Evolutionary conservation across 2,329 filamentous ascomycete species (phyloP).

Genomic region (Sclerotinia subarctica): DNA sequence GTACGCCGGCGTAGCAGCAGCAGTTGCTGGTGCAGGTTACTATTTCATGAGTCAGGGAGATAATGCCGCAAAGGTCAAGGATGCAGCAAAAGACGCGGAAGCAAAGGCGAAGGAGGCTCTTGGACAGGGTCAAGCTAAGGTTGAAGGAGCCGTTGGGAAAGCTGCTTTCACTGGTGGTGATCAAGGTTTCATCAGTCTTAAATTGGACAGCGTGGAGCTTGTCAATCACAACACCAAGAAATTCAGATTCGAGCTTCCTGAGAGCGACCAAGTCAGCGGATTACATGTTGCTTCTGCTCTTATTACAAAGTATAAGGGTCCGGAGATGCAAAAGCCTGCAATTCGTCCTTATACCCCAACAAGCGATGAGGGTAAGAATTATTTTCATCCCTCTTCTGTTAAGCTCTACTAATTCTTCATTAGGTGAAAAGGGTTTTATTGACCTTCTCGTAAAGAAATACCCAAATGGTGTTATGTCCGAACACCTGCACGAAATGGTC

Average conservation of each 20-base stretch:
- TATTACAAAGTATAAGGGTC: conserved; percentile 86
- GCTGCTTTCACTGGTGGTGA: conserved; percentile 74
- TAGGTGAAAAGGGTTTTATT: conserved; percentile 73
- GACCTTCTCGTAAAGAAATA: conserved; percentile 94
- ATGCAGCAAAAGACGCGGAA: conserved; percentile 56
- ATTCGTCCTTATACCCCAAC: conserved; percentile 91
- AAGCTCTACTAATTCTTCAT: conserved; percentile 25
- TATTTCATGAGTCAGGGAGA: conserved; percentile 48
- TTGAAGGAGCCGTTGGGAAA: conserved; percentile 40
- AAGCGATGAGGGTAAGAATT: conserved; percentile 70
- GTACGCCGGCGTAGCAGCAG: conserved; percentile 58
- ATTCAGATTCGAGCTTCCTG: conserved; percentile 82
- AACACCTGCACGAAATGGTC: conserved; percentile 78
- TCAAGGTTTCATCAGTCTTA: conserved; percentile 81
- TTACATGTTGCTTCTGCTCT: conserved; percentile 80
- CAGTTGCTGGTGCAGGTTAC: conserved; percentile 54
- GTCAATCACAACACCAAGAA: conserved; percentile 96
- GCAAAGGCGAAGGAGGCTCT: conserved; percentile 48
- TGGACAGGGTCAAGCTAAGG: conserved; percentile 29
- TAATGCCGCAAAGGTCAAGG: conserved; percentile 52
- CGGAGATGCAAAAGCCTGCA: conserved; percentile 78
- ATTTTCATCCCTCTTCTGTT: no score
- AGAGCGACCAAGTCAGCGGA: conserved; percentile 80
- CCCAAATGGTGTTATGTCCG: conserved; percentile 85
- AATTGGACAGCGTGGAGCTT: conserved; percentile 72